Evolutionary conservation across 257 asterid species (phyloP).

Genomic region (Pogostemon cablin): DNA sequence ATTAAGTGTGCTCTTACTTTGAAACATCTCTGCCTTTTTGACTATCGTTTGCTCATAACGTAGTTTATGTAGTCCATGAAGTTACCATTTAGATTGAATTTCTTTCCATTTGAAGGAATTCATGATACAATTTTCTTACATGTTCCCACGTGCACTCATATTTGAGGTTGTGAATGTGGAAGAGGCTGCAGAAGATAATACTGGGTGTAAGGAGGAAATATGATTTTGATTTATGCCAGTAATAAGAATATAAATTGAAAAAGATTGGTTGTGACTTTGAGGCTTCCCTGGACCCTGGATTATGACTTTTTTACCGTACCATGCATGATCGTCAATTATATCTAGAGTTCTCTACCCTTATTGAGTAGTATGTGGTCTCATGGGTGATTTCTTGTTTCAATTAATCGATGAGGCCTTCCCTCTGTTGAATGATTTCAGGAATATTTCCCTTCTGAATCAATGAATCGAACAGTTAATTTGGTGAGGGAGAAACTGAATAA

Average conservation of each 20-base stretch:
- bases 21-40: neutral
- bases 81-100: neutral
- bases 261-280: neutral
- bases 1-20: neutral
- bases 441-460: constrained; percentile 74
- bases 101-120: too few species aligned
- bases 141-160: neutral
- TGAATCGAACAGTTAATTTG: constrained; percentile 77
- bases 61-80: too few species aligned
- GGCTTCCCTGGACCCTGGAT: neutral
- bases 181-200: neutral
- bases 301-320: neutral
- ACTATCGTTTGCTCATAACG: neutral
- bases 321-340: neutral
- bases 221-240: neutral
- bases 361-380: neutral
- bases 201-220: neutral
- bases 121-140: too few species aligned
- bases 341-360: neutral
- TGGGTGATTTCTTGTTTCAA: neutral
- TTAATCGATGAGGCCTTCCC: constrained; percentile 17
- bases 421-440: constrained; percentile 45
- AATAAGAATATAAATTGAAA: neutral
- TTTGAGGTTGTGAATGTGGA: neutral
- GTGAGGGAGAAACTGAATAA: constrained; percentile 81